A percentile compares a stretch with the other conserved stretches of the same genome.
phyloP scores from a whole-genome alignment of 2,329 filamentous ascomycete species.

The Ascochyta viciae-villosae region DNA sequence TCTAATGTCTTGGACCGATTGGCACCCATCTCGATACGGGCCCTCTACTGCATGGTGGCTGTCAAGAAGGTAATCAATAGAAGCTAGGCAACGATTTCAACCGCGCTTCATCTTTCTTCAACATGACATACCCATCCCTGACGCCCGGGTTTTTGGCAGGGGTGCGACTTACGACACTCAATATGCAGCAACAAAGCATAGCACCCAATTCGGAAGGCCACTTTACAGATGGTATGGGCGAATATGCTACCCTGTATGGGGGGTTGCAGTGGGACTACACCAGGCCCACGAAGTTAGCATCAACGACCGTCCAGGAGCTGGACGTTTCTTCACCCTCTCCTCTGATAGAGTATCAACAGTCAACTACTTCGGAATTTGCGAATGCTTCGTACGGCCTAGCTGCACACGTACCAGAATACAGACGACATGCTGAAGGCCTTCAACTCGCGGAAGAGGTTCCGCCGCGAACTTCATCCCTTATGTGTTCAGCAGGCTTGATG shows the following conservation, averaged over 20 bases:
- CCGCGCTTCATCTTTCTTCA: constrained; percentile 4
- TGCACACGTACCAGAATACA: constrained; percentile 12
- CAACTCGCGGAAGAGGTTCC: constrained; percentile 8
- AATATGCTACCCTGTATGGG: constrained; percentile 13
- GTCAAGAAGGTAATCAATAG: background rate
- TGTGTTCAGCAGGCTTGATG: constrained; percentile 1
- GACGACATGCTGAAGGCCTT: constrained; percentile 18
- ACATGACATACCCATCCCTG: constrained; percentile 3
- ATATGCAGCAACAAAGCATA: constrained; percentile 8
- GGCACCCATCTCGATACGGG: background rate
- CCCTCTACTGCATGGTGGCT: constrained; percentile 8
- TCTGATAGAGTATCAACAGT: background rate
- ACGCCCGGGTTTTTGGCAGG: background rate
- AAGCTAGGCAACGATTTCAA: constrained; percentile 1
- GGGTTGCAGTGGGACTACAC: constrained; percentile 5
- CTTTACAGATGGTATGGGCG: constrained; percentile 9
- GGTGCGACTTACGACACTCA: background rate
- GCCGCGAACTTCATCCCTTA: constrained; percentile 3
- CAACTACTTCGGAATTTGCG: constrained; percentile 5
- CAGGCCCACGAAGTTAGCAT: constrained; percentile 2
- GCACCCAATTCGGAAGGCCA: background rate
- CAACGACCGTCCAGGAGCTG: constrained; percentile 10
- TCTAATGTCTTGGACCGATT: background rate
- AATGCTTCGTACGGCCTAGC: constrained; percentile 19
- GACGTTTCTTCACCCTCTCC: background rate